phyloP scores from a whole-genome alignment of 2,329 filamentous ascomycete species.

The Diatrype stigma region DNA sequence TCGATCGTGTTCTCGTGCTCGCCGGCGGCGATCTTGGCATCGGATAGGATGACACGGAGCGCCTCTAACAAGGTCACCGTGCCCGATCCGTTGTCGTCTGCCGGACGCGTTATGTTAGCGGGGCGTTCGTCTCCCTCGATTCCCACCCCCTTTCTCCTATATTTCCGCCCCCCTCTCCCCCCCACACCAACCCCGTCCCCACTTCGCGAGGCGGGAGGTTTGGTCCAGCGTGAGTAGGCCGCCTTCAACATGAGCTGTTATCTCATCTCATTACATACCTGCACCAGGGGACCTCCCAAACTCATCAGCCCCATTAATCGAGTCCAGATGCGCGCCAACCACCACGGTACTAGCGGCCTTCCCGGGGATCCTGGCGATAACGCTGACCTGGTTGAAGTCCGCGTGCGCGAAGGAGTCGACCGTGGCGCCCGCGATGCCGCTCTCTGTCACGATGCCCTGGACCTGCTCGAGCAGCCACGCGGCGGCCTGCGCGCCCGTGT shows the following conservation, averaged over 20 bases:
- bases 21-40: conserved; percentile 62
- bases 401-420: conserved; percentile 67
- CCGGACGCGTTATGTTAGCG: conserved; percentile 52
- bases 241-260: background rate
- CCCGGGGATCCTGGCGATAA: conserved; percentile 84
- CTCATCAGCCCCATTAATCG: conserved; percentile 85
- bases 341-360: conserved; percentile 75
- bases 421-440: conserved; percentile 55
- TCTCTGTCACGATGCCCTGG: conserved; percentile 57
- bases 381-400: conserved; percentile 76
- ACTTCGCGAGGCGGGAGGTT: too few species aligned
- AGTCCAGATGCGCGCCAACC: conserved; percentile 85
- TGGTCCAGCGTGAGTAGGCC: too few species aligned
- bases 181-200: too few species aligned
- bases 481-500: conserved; percentile 72
- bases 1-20: conserved; percentile 78
- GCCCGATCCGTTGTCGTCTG: conserved; percentile 87
- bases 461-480: conserved; percentile 67
- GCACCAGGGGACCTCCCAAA: conserved; percentile 55
- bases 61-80: conserved; percentile 90
- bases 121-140: too few species aligned
- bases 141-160: too few species aligned
- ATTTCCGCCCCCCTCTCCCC: too few species aligned
- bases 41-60: conserved; percentile 69
- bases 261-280: background rate